Conservation (phyloP, 2,329 filamentous ascomycete species). For the Diaporthe destruens region DNA sequence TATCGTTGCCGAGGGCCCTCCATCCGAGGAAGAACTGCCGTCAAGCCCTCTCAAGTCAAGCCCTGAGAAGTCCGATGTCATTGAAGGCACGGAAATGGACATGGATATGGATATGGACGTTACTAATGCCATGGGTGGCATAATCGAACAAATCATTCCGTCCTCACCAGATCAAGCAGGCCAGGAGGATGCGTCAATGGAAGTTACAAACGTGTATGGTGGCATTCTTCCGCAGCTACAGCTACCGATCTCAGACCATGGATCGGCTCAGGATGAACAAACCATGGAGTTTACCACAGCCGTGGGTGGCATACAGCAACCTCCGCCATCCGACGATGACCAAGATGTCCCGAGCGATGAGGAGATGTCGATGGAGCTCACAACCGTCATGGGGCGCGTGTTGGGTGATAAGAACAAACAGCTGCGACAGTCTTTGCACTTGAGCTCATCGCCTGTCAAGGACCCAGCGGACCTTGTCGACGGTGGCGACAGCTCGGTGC, state of each 20-base stretch:
- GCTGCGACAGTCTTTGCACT: conserved; percentile 33
- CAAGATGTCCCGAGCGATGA: conserved; percentile 64
- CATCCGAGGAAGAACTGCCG: conserved; percentile 23
- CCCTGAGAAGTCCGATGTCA: conserved; percentile 44
- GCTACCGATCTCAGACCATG: conserved; percentile 47
- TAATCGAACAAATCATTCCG: conserved; percentile 48
- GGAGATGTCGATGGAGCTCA: conserved; percentile 86
- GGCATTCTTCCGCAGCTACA: conserved; percentile 72
- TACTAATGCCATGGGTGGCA: conserved; percentile 60
- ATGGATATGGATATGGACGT: conserved; percentile 71
- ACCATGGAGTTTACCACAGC: conserved; percentile 90
- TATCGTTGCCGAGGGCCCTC: conserved; percentile 26
- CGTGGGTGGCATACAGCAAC: conserved; percentile 75
- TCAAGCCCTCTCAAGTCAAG: conserved; percentile 40
- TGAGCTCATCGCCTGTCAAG: conserved; percentile 45
- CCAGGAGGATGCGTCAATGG: conserved; percentile 88
- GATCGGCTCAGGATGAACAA: conserved; percentile 64
- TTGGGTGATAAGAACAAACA: conserved; percentile 49
- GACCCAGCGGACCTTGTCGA: conserved; percentile 47
- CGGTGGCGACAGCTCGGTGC: conserved; percentile 53
- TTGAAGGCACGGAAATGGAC: conserved; percentile 65
- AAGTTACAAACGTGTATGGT: conserved; percentile 87
- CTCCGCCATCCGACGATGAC: conserved; percentile 48
- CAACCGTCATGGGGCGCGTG: conserved; percentile 72
- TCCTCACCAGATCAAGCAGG: conserved; percentile 56